phyloP scores from a whole-genome alignment of 805 yeast species.

The Candida taoyuanica region DNA sequence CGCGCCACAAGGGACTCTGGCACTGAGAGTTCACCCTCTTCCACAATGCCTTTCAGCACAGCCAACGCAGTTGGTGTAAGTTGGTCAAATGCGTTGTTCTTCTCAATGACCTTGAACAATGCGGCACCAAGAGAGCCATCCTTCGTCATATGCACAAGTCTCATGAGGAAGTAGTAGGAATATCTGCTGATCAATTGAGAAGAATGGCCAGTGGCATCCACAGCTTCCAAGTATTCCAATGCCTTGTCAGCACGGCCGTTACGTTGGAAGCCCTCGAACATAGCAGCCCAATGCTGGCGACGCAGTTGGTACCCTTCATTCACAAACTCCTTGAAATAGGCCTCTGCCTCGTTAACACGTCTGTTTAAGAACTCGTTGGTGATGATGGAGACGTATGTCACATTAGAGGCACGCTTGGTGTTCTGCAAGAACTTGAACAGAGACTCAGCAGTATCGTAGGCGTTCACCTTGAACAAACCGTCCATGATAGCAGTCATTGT shows the following conservation, averaged over 20 bases:
- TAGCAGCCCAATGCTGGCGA: constrained; percentile 21
- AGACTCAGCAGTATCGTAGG: constrained; percentile 47
- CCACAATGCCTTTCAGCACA: constrained; percentile 9
- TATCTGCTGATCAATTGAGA: constrained; percentile 13
- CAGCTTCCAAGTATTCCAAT: constrained; percentile 14
- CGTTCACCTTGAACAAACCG: constrained; percentile 45
- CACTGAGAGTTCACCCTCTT: constrained; percentile 9
- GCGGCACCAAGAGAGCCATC: constrained; percentile 21
- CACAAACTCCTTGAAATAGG: constrained; percentile 32
- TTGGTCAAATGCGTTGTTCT: constrained; percentile 1
- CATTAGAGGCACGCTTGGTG: constrained; percentile 31
- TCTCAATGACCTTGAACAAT: constrained; percentile 13
- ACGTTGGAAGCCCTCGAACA: constrained; percentile 23
- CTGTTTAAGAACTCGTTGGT: constrained; percentile 43
- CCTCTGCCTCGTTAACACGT: constrained; percentile 35
- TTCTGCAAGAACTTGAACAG: constrained; percentile 40
- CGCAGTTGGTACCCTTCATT: constrained; percentile 9
- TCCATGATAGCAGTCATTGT: constrained; percentile 50
- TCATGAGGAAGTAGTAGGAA: constrained; percentile 20
- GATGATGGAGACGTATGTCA: constrained; percentile 43
- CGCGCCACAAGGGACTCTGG: constrained; percentile 15
- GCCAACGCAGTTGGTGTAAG: constrained; percentile 9
- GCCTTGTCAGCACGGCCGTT: constrained; percentile 12
- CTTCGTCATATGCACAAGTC: constrained; percentile 13
- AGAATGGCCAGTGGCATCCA: constrained; percentile 5